phyloP scores from a whole-genome alignment of 176 grass and related monocot genomes.

The Eragrostis curvula region DNA sequence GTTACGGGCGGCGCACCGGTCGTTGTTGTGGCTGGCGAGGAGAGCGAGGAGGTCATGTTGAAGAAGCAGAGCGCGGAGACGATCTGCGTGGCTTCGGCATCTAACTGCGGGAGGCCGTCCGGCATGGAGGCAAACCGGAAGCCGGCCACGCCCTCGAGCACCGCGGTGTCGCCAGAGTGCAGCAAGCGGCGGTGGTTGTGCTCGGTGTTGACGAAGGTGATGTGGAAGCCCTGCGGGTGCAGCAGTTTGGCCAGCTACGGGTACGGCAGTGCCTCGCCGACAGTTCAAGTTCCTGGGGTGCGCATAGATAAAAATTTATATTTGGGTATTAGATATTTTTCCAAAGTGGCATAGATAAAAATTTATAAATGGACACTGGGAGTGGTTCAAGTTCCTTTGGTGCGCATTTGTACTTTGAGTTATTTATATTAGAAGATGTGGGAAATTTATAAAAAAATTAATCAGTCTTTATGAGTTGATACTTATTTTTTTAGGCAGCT shows the following conservation, averaged over 20 bases:
- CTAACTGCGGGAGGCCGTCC: constrained; percentile 55
- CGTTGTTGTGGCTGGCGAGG: constrained; percentile 35
- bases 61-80: constrained; percentile 54
- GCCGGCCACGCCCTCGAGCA: constrained; percentile 43
- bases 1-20: constrained; percentile 16
- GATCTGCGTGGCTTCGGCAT: constrained; percentile 60
- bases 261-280: constrained; percentile 44
- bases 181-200: constrained; percentile 55
- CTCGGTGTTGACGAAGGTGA: constrained; percentile 67
- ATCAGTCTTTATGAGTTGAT: too few species aligned
- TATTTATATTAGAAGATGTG: too few species aligned
- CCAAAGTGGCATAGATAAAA: too few species aligned
- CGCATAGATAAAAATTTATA: too few species aligned
- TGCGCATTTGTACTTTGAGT: too few species aligned
- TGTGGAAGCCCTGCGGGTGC: constrained; percentile 60
- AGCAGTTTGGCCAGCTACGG: constrained; percentile 59
- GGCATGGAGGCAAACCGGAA: constrained; percentile 62
- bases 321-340: too few species aligned
- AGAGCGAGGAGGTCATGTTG: constrained; percentile 45
- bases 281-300: too few species aligned
- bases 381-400: too few species aligned
- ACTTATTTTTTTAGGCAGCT: too few species aligned
- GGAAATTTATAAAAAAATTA: too few species aligned
- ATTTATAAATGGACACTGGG: too few species aligned
- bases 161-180: constrained; percentile 13